Evolutionary conservation across 352 stramenopile species (phyloP).

Genomic region (Phytophthora meadii): DNA sequence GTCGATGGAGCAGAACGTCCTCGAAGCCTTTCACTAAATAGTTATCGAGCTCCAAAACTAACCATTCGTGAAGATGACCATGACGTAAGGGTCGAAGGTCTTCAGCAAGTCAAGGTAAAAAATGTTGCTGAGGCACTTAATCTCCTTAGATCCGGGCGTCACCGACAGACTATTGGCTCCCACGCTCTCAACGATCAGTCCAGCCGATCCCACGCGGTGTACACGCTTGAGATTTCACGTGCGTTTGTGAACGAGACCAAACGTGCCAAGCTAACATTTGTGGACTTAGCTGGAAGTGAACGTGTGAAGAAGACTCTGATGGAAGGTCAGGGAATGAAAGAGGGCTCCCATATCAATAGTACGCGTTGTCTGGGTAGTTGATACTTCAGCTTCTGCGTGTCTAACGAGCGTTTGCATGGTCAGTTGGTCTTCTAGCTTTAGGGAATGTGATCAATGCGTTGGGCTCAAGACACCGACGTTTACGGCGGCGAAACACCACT

Average conservation of each 20-base stretch:
- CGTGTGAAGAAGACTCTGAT: conserved; percentile 80
- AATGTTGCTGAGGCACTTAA: conserved; percentile 59
- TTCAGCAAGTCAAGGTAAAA: conserved; percentile 66
- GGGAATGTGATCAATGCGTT: conserved; percentile 89
- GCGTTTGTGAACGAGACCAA: conserved; percentile 27
- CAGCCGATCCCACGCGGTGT: conserved; percentile 87
- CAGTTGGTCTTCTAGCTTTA: conserved; percentile 72
- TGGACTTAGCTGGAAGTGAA: conserved; percentile 87
- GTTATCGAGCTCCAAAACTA: conserved; percentile 37
- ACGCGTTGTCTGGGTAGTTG: neutral
- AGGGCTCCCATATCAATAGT: conserved; percentile 88
- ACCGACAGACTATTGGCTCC: conserved; percentile 72
- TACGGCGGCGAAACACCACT: conserved; percentile 39
- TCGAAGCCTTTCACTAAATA: conserved; percentile 38
- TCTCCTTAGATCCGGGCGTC: conserved; percentile 67
- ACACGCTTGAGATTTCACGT: conserved; percentile 77
- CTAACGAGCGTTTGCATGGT: conserved; percentile 1
- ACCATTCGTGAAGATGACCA: conserved; percentile 50
- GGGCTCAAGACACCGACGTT: conserved; percentile 56
- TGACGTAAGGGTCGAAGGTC: conserved; percentile 73
- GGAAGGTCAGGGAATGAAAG: conserved; percentile 85
- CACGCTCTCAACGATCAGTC: conserved; percentile 85
- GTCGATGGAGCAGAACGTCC: conserved; percentile 35
- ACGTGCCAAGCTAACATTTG: conserved; percentile 67
- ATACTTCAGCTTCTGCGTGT: neutral